Conservation (phyloP, 331 rosid genomes). For the Quercus tomentella region DNA sequence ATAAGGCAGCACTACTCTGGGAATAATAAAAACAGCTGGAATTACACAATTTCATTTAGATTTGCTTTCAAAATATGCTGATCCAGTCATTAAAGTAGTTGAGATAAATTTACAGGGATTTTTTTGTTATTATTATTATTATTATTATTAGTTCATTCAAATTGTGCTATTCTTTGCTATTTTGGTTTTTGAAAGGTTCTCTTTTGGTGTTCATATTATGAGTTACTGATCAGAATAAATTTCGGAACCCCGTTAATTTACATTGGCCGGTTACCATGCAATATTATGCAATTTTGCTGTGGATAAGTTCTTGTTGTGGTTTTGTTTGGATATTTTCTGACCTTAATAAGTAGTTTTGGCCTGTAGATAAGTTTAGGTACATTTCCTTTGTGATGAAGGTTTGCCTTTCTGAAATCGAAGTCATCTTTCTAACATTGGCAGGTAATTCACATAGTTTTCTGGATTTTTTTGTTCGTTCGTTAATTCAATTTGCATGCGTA, state of each 20-base stretch:
- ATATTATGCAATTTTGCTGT: not conserved
- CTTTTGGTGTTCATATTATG: not conserved
- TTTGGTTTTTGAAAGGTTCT: not conserved
- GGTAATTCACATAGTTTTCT: slow-evolving; percentile 22
- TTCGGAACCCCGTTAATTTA: not conserved
- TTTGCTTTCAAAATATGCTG: not conserved
- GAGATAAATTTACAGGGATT: not conserved
- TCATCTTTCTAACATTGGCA: slow-evolving; percentile 23
- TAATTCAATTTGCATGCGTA: slow-evolving; percentile 46
- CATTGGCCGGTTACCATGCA: not conserved
- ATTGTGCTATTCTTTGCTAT: not conserved
- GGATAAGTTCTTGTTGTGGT: not conserved
- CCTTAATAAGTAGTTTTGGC: not conserved
- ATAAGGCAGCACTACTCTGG: not conserved
- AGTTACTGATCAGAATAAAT: not conserved
- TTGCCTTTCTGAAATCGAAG: not conserved
- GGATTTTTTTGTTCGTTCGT: slow-evolving; percentile 15
- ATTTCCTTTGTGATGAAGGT: not conserved
- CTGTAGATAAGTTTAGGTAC: not conserved
- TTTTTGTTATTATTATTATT: not conserved
- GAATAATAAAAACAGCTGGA: no score
- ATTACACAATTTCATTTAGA: no score
- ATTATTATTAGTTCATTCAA: not conserved
- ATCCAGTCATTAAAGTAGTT: not conserved
- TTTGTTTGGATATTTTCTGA: not conserved